A percentile compares a stretch with the other conserved stretches of the same genome.
Evolutionary conservation across 2,329 filamentous ascomycete species (phyloP).

Genomic region (Laburnicola sp.): DNA sequence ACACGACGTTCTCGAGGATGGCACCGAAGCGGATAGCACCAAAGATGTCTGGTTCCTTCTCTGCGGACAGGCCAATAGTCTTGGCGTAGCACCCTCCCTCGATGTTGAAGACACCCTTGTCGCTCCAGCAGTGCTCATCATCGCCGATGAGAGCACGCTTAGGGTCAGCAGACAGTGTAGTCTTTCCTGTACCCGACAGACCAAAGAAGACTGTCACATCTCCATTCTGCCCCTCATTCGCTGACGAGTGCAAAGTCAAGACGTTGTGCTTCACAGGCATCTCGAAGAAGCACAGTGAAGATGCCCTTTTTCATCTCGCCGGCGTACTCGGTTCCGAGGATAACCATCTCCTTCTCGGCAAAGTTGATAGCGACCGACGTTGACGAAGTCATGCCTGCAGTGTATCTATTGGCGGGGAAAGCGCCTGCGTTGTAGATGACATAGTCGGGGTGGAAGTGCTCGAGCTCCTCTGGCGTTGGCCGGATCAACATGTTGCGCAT

Average conservation of each 20-base stretch:
- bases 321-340: conserved; percentile 97
- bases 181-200: conserved; percentile 98
- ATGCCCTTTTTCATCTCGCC: conserved; percentile 94
- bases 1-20: conserved; percentile 97
- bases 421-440: conserved; percentile 99
- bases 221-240: conserved; percentile 91
- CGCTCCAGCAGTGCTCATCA: conserved; percentile 99
- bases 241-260: conserved; percentile 95
- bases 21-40: conserved; percentile 95
- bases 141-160: conserved; percentile 96
- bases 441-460: conserved; percentile 98
- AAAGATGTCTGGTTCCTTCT: conserved; percentile 99
- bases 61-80: conserved; percentile 92
- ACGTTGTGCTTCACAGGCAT: conserved; percentile 99
- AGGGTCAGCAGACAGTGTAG: conserved; percentile 93
- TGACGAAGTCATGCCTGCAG: conserved; percentile 96
- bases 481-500: conserved; percentile 99
- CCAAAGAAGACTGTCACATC: conserved; percentile 99
- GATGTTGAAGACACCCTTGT: conserved; percentile 97
- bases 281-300: conserved; percentile 99
- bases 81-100: conserved; percentile 99
- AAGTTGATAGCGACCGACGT: conserved; percentile 99
- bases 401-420: conserved; percentile 98
- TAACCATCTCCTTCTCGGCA: conserved; percentile 99
- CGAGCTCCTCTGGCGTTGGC: conserved; percentile 84